phyloP scores from a whole-genome alignment of 2,329 filamentous ascomycete species.

The Fusarium bulbicola region DNA sequence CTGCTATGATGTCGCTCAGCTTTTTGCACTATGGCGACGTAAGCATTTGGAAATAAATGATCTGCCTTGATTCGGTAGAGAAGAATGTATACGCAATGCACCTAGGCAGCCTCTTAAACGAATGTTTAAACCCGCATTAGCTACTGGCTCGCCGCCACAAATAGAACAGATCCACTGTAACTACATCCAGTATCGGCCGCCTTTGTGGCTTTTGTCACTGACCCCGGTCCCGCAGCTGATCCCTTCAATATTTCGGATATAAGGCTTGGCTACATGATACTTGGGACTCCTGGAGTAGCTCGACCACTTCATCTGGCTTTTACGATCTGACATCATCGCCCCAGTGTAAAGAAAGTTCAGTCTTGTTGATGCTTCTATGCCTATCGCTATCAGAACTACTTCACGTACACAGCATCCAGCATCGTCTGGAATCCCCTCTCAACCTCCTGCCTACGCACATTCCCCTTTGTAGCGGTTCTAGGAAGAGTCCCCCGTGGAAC shows the following conservation, averaged over 20 bases:
- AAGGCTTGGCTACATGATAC: not conserved
- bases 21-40: not conserved
- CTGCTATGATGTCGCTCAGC: not conserved
- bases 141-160: not conserved
- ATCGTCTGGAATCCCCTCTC: conserved; percentile 5
- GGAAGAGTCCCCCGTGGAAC: conserved; percentile 21
- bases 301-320: fast-evolving
- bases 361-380: not conserved
- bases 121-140: not conserved
- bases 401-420: conserved; percentile 3
- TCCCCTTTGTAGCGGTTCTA: conserved; percentile 29
- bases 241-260: not conserved
- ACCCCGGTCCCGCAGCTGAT: not conserved
- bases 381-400: not conserved
- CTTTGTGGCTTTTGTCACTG: not conserved
- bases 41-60: not conserved
- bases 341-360: not conserved
- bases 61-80: not conserved
- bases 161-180: not conserved
- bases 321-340: not conserved
- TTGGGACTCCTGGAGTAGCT: too few species aligned
- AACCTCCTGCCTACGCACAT: conserved; percentile 27
- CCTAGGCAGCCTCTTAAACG: not conserved
- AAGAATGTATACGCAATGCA: not conserved
- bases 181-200: not conserved